Base-by-base conservation (phyloP, 257 asterid genomes). In the Dorcoceras hygrometricum region DNA sequence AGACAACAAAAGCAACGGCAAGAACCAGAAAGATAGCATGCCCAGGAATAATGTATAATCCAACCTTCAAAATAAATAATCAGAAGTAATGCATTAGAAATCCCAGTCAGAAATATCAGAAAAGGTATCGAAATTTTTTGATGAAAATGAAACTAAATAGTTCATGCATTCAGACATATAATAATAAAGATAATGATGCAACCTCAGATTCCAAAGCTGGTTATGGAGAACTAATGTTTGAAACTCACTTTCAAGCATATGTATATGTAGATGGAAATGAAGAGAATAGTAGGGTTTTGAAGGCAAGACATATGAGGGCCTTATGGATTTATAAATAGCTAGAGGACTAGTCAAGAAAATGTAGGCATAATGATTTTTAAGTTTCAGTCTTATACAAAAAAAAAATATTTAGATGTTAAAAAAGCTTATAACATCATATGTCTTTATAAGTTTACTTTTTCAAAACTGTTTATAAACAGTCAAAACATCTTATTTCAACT, bases 261-360 rank as follows among this genome's bases (percentile, higher is more conserved):
- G 3, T 39, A 54, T 39, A n/a, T 12, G 3, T 39, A 12, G 12
- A 12, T 59, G 29, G 70, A 61, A 29, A 59, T 24, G 71, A 36
- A 75, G 80, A 64, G 73, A 55, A 58, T 70, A 46, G 71, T 72
- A 73, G 77, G 78, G 75, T 70, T 70, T n/a, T 76, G 79, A 58
- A 60, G 53, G 63, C 32, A 55, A 43, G 71, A 58, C 46, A 50
- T 59, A 28, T 48, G 51, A 54, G 50, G 24, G 68, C 63, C 59
- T 59, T 46, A 69, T 59, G 43, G 51, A 71, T 64, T 68, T 60
- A 66, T 50, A 76, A 55, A 76, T 67, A 78, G 75, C 62, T 23
- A 39, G 67, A 68, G 68, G 63, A 57, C 24, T 23, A 51, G 48
- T 12, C 50, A 11, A 39, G 50, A 39, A 8, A 34, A 8, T 34